A percentile compares a stretch with the other conserved stretches of the same genome.
These are phyloP conservation scores for Cicer judaicum DNA, from an alignment of 306 rosid species.

Conservation along the genomic window DNA sequence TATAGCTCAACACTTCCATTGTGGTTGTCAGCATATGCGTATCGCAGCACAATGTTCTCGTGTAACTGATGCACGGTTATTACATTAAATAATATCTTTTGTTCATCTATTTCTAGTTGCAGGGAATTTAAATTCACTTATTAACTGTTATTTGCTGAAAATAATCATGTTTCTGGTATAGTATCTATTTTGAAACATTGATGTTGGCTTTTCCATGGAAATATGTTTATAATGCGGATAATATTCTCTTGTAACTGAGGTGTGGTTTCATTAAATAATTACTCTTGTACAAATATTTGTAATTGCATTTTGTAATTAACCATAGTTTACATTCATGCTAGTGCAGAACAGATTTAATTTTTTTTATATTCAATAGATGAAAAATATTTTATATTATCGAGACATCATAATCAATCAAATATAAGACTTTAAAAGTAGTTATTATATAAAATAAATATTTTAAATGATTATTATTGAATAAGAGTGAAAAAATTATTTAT, in stretches of 20 bases:
- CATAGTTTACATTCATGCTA: background rate
- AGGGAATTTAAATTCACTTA: conserved; percentile 29
- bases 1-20: conserved; percentile 69
- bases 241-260: conserved; percentile 48
- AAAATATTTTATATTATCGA: too few relatives aligned
- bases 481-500: too few relatives aligned
- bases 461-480: too few relatives aligned
- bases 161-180: conserved; percentile 16
- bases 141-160: conserved; percentile 34
- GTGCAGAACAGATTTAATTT: background rate
- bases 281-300: conserved; percentile 45
- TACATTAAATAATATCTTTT: conserved; percentile 30
- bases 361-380: too few relatives aligned
- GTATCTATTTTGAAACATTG: conserved; percentile 28
- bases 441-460: too few relatives aligned
- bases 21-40: conserved; percentile 77
- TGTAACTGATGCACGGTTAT: conserved; percentile 50
- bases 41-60: conserved; percentile 62
- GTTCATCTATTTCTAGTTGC: conserved; percentile 51
- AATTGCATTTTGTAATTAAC: background rate
- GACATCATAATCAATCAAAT: too few relatives aligned
- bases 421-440: too few relatives aligned
- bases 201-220: conserved; percentile 34
- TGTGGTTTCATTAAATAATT: conserved; percentile 36
- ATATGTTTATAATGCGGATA: background rate